A percentile compares a stretch with the other conserved stretches of the same genome.
phyloP scores from a whole-genome alignment of 2,329 filamentous ascomycete genomes.

The Colletotrichum salicis region DNA sequence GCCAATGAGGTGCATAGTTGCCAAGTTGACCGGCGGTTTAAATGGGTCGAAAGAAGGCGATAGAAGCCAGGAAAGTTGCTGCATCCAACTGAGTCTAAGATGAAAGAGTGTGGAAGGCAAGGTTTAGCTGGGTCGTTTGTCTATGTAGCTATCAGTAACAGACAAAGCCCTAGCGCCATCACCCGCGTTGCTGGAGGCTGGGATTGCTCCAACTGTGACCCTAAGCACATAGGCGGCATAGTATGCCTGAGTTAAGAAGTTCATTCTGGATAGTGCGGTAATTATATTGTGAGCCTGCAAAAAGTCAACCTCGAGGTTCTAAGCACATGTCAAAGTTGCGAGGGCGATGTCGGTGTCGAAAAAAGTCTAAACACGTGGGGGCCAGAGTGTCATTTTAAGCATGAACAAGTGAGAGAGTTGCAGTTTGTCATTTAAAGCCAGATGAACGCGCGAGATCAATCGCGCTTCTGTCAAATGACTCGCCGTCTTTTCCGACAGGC shows the following conservation, averaged over 20 bases:
- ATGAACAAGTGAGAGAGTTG: conserved; percentile 22
- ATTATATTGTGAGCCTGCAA: background rate
- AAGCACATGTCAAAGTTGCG: conserved; percentile 22
- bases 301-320: conserved; percentile 1
- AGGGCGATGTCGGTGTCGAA: conserved; percentile 22
- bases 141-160: conserved; percentile 17
- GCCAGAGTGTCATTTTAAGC: conserved; percentile 25
- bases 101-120: conserved; percentile 14
- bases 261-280: conserved; percentile 11
- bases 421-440: conserved; percentile 25
- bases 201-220: background rate
- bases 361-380: conserved; percentile 34
- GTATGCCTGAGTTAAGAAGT: conserved; percentile 23
- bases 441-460: conserved; percentile 12
- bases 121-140: conserved; percentile 9
- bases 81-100: background rate
- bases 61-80: conserved; percentile 25
- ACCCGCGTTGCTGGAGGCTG: conserved; percentile 3
- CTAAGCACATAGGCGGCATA: conserved; percentile 27
- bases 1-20: conserved; percentile 23
- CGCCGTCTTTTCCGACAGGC: conserved; percentile 3
- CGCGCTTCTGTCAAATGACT: conserved; percentile 21
- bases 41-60: conserved; percentile 33
- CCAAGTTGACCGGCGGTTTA: conserved; percentile 18
- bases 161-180: conserved; percentile 11